Evolutionary conservation across 2,329 filamentous ascomycete species (phyloP).

Genomic region (Alternaria ethzedia): DNA sequence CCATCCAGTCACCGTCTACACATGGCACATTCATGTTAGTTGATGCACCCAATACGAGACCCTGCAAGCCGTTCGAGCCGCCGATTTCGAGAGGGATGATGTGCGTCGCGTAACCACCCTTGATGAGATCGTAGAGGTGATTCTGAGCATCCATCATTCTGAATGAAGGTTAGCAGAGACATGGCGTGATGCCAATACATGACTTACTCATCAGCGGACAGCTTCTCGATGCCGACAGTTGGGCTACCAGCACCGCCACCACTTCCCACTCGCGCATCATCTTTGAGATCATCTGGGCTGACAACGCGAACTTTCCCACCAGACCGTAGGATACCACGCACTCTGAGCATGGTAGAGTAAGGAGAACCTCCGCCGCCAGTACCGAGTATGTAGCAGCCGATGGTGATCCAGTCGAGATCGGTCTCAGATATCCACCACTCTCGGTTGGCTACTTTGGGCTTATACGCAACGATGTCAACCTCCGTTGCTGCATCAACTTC

Average conservation of each 20-base stretch:
- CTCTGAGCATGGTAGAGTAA: conserved; percentile 52
- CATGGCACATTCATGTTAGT: conserved; percentile 51
- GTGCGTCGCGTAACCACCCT: conserved; percentile 42
- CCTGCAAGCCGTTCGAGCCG: conserved; percentile 54
- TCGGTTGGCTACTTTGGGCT: conserved; percentile 46
- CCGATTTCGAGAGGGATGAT: conserved; percentile 56
- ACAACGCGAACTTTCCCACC: conserved; percentile 52
- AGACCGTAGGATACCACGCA: conserved; percentile 49
- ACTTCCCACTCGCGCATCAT: conserved; percentile 54
- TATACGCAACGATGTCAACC: conserved; percentile 47
- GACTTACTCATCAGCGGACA: conserved; percentile 51
- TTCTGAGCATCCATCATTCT: conserved; percentile 49
- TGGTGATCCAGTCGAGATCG: conserved; percentile 55
- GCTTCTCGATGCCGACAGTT: conserved; percentile 52
- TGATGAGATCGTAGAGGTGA: conserved; percentile 42
- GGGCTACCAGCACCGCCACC: conserved; percentile 55
- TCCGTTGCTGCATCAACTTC: conserved; percentile 26
- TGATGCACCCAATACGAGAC: conserved; percentile 47
- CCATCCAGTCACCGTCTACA: conserved; percentile 58
- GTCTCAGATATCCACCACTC: conserved; percentile 56
- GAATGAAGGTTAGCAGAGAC: not conserved
- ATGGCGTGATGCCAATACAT: not conserved
- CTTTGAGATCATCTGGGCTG: conserved; percentile 52
- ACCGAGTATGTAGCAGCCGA: conserved; percentile 58
- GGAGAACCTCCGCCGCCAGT: conserved; percentile 58